Base-by-base conservation (phyloP, 192 early-diverging fungal genomes). In the Backusella tarrabulga region DNA sequence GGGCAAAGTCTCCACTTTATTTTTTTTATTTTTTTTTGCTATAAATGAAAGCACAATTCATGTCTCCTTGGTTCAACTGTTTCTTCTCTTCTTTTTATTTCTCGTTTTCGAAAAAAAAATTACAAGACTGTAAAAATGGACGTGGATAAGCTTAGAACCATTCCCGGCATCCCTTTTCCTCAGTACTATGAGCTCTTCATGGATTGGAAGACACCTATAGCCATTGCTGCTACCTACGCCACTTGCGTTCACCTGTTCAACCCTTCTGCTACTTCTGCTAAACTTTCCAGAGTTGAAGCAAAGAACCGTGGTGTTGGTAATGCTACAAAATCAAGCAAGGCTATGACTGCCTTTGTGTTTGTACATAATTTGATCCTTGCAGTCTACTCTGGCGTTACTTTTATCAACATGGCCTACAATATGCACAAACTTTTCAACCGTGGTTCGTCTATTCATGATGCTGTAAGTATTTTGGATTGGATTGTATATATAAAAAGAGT, bases 281-380 rank as follows among this genome's bases (percentile, higher is more conserved):
- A 86, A 41, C 81, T 88, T 52, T 90, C 89, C 41, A 83, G 89
- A 19, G 86, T 88, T 4, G 89, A 86, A 56, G 89, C 89, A 32
- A 85, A 87, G 52, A 83, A 81, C 32, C 77, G 83, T 40, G 87
- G 87, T 44, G 73, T 81, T 23, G 81, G 82, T 75, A 71, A 52
- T 40, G 73, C 73, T n/a, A 67, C 75, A 29, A 77, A 79, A 67
- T 77, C 76, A 8, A 78, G 79, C 6, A 42, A 79, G 34, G 83
- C 84, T 42, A 92, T 96, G 88, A 96, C 90, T 71, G 84, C 86
- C 46, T 84, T 95, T 77, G 91, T 94, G 17, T 90, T 94, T 77
- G 63, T 92, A 9, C 95, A 96, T 85, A 96, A 96, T 81, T 79
- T 90, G 42, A 56, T 85, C 34, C 83, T 96, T 23, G 88, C 88